These are phyloP conservation scores for Fusarium mundagurra DNA, from an alignment of 2,329 filamentous ascomycete genomes.

Conservation along the genomic window DNA sequence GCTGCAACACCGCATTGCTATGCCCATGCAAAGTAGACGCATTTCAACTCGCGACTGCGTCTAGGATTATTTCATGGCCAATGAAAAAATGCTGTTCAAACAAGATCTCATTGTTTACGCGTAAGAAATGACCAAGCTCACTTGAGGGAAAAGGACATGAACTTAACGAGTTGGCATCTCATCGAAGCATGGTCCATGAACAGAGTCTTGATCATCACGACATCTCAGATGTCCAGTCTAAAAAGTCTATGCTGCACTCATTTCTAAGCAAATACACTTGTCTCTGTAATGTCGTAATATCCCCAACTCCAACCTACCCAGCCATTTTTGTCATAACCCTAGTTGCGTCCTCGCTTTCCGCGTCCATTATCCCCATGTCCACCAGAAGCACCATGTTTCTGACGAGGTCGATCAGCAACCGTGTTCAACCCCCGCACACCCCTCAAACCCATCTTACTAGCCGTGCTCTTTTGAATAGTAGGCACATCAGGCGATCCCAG, in stretches of 20 bases:
- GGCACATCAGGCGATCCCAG: constrained; percentile 60
- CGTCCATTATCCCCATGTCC: constrained; percentile 11
- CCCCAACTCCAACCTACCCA: constrained; percentile 7
- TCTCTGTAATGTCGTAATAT: constrained; percentile 2
- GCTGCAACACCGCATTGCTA: too few relatives aligned
- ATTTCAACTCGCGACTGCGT: neutral
- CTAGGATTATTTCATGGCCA: fast-evolving
- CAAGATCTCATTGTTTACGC: fast-evolving
- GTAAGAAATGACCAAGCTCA: fast-evolving
- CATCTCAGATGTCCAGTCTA: neutral
- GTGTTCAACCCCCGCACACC: constrained; percentile 60
- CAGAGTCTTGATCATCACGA: neutral
- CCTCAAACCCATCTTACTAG: constrained; percentile 67
- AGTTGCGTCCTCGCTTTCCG: constrained; percentile 18
- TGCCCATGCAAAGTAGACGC: neutral
- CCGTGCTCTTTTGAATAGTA: constrained; percentile 55
- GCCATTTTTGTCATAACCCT: neutral
- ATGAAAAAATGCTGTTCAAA: fast-evolving
- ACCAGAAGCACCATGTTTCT: constrained; percentile 29
- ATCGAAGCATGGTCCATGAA: neutral
- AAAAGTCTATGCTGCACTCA: constrained; percentile 14
- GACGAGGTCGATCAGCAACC: constrained; percentile 54
- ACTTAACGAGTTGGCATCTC: too few relatives aligned
- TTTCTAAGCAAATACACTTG: neutral
- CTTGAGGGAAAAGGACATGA: fast-evolving